Percentiles rank a stretch among this genome's conserved stretches.
These are phyloP conservation scores for Lachnellula suecica DNA, from an alignment of 2,329 filamentous ascomycete genomes.

Conservation along the genomic window DNA sequence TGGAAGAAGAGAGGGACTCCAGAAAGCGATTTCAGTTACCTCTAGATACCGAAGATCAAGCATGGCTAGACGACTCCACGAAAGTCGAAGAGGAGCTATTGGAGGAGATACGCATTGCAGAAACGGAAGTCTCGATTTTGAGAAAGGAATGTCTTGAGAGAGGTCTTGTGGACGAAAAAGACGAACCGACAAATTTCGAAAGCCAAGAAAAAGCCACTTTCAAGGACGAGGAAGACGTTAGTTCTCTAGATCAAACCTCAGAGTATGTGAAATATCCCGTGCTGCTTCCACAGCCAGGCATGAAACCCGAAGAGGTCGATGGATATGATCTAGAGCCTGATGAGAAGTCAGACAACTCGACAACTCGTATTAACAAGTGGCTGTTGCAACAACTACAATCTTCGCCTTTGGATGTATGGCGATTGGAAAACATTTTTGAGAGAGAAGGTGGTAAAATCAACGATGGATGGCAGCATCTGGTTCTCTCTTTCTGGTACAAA, in stretches of 20 bases:
- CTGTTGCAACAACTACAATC: slow-evolving; percentile 16
- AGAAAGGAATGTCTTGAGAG: slow-evolving; percentile 13
- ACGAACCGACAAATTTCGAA: slow-evolving; percentile 16
- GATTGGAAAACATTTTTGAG: slow-evolving; percentile 19
- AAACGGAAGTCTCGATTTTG: slow-evolving; percentile 10
- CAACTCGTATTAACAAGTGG: slow-evolving; percentile 23
- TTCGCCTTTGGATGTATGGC: slow-evolving; percentile 22
- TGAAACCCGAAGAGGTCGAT: neutral
- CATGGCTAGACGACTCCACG: slow-evolving; percentile 19
- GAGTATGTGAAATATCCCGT: slow-evolving; percentile 22
- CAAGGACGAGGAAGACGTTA: slow-evolving; percentile 1
- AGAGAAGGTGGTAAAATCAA: neutral
- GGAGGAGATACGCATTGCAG: slow-evolving; percentile 5
- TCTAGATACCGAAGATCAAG: slow-evolving; percentile 14
- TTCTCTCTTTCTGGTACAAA: slow-evolving; percentile 19
- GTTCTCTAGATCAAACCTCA: slow-evolving; percentile 8
- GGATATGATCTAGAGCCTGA: neutral
- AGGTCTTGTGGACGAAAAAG: slow-evolving; percentile 24
- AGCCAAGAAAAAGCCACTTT: slow-evolving; percentile 6
- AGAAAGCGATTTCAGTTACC: slow-evolving; percentile 5
- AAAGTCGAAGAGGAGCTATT: slow-evolving; percentile 3
- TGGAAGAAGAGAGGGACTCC: slow-evolving; percentile 12
- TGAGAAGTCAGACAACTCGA: neutral
- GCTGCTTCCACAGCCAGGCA: slow-evolving; percentile 11
- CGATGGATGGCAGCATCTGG: slow-evolving; percentile 15